Percentiles rank a stretch among this genome's conserved stretches.
phyloP scores from a whole-genome alignment of 2,329 filamentous ascomycete genomes.

The Lasiodiplodia citricola region DNA sequence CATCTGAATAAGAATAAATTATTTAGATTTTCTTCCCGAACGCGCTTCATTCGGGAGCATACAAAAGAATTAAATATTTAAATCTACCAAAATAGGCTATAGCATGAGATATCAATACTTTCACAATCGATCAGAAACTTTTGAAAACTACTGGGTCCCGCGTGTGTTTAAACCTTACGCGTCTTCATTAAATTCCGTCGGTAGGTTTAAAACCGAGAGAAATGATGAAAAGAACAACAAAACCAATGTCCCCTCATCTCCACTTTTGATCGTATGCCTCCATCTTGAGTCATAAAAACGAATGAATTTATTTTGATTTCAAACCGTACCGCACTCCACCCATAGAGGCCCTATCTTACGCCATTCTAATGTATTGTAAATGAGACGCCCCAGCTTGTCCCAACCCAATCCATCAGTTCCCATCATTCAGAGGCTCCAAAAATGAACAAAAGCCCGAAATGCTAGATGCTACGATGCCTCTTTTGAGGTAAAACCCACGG shows the following conservation, averaged over 20 bases:
- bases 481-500: background rate
- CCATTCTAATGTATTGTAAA: constrained; percentile 3
- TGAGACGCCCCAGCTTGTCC: background rate
- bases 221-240: background rate
- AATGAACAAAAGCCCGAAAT: background rate
- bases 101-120: too few relatives aligned
- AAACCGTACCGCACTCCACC: background rate
- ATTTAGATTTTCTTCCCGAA: too few relatives aligned
- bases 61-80: too few relatives aligned
- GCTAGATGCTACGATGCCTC: background rate
- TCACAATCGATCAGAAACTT: too few relatives aligned
- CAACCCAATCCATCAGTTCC: background rate
- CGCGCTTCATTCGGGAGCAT: too few relatives aligned
- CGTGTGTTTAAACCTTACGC: background rate
- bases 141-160: too few relatives aligned
- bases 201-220: background rate
- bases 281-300: background rate
- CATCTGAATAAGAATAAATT: too few relatives aligned
- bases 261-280: background rate
- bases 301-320: background rate
- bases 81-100: too few relatives aligned
- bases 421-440: background rate
- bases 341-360: background rate
- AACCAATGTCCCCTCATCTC: background rate
- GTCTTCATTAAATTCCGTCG: background rate